Conservation (phyloP, 2,329 filamentous ascomycete species). For the Colletotrichum sp. region DNA sequence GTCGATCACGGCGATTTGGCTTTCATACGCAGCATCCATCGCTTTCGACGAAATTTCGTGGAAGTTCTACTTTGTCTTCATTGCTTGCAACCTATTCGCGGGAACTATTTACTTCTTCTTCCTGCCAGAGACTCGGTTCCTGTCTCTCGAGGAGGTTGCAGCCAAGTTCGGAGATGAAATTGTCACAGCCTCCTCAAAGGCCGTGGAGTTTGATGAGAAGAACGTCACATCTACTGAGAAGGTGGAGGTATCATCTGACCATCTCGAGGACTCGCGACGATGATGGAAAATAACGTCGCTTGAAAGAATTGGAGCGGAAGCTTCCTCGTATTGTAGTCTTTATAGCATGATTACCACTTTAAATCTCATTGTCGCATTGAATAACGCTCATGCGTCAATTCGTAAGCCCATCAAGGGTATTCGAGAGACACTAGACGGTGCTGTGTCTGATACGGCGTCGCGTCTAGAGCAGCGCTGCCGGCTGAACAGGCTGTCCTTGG, state of each 20-base stretch:
- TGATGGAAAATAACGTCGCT: not conserved
- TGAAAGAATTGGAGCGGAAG: rapidly evolving
- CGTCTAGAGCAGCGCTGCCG: not conserved
- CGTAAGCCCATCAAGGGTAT: not conserved
- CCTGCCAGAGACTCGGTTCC: slow-evolving; percentile 36
- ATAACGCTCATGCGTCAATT: rapidly evolving
- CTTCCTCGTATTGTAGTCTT: rapidly evolving
- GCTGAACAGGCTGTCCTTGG: not conserved
- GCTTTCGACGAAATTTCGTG: slow-evolving; percentile 32
- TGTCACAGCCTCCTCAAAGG: not conserved
- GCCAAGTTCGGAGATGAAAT: slow-evolving; percentile 34
- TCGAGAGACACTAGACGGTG: rapidly evolving
- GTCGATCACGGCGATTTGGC: slow-evolving; percentile 33
- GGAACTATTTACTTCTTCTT: slow-evolving; percentile 34
- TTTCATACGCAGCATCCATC: slow-evolving; percentile 28
- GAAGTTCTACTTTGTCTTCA: slow-evolving; percentile 37
- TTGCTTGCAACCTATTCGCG: slow-evolving; percentile 31
- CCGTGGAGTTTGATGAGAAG: not conserved
- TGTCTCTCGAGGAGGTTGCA: slow-evolving; percentile 35
- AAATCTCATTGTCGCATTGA: rapidly evolving
- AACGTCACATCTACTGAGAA: not conserved
- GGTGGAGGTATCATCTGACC: not conserved
- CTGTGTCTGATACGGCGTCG: rapidly evolving
- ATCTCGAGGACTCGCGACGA: not conserved
- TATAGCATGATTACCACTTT: rapidly evolving